Base-by-base conservation (phyloP, 352 stramenopile genomes). In the Phytopythium mirpurense region DNA sequence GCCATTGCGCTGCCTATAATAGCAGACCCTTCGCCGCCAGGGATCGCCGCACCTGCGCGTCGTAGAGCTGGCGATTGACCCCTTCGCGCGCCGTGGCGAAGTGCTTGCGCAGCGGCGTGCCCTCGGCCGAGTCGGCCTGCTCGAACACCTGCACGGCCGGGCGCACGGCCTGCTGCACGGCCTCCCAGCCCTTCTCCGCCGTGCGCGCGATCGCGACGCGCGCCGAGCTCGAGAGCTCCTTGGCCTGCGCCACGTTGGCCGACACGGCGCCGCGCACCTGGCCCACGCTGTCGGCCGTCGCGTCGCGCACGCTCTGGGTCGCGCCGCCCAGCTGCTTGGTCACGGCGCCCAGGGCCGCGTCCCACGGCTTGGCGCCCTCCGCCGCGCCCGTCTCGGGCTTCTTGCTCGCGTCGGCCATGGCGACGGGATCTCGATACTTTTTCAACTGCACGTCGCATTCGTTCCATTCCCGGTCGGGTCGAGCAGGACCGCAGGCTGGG, bases 61-160 rank as follows among this genome's bases (percentile, higher is more conserved):
- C 67, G 62, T 85, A 74, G 48, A 86, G 60, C 72, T 87, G 76
- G 37, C 60, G 58, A 63, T 91, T 89, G 19, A 89, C 47, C 15
- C 63, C 57, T 60, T 77, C 60, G 16, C 81, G 78, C 26, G 62
- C 72, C 18, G 29, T 43, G 3, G 64, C 72, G 41, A 91, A 68
- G 19, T 82, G 57, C 35, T 80, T 86, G 56, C 81, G 81, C 59
- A 91, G 60, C 54, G 69, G 54, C 19, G 81, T 91, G 50, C 81
- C 81, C 40, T 91, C 78, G 21, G 65, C 57, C 24, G 70, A 73
- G 19, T 84, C 70, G 29, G 76, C 78, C 57, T 81, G 70, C 53
- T 87, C 65, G 58, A 86, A 91, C 7, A 89, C 63, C 51, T 82
- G 61, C 45, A 82, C 60, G 46, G 88, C 58, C 12, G 78, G 81